Percentiles rank a stretch among this genome's conserved stretches.
Conservation (phyloP, 2,329 filamentous ascomycete species). For the Cordyceps fumosorosea region DNA sequence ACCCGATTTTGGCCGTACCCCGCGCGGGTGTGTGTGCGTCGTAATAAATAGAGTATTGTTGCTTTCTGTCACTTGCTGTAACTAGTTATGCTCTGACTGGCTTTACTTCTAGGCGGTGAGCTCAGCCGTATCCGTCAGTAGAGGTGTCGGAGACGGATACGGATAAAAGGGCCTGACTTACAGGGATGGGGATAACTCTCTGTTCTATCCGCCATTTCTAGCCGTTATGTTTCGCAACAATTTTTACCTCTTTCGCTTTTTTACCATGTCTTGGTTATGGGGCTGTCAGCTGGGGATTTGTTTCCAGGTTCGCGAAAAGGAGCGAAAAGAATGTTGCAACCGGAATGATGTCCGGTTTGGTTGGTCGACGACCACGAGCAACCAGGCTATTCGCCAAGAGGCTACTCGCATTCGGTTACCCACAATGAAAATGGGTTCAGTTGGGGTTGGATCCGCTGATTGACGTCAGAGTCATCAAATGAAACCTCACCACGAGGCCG, state of each 20-base stretch:
- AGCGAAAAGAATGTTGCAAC: background rate
- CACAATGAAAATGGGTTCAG: background rate
- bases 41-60: background rate
- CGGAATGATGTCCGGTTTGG: background rate
- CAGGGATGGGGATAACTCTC: no score
- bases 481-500: background rate
- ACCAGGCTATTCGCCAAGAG: background rate
- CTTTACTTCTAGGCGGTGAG: no score
- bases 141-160: no score
- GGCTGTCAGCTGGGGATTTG: no score
- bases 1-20: background rate
- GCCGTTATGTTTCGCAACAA: background rate
- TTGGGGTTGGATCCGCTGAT: background rate
- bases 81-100: no score
- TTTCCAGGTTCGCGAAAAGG: background rate
- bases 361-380: background rate
- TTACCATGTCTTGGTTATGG: no score
- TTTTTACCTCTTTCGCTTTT: no score
- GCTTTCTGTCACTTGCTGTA: no score
- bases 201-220: background rate
- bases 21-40: background rate
- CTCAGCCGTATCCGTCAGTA: no score
- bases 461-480: constrained; percentile 10
- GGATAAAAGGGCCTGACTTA: no score
- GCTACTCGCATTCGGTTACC: background rate